phyloP scores from a whole-genome alignment of 208 protist genomes.

The Leishmania turanica region DNA sequence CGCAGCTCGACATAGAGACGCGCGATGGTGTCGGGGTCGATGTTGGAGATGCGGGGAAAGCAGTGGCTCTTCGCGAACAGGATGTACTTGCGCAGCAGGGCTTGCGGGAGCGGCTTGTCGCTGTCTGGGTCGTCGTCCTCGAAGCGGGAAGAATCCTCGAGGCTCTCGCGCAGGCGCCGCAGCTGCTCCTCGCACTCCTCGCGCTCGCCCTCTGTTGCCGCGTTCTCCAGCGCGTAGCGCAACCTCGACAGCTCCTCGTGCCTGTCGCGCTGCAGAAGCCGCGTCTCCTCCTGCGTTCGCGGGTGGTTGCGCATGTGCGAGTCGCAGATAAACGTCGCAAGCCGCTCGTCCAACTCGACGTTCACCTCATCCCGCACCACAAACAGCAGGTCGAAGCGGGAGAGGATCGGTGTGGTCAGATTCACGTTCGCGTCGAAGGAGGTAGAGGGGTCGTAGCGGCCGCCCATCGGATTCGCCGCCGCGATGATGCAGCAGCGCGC shows the following conservation, averaged over 20 bases:
- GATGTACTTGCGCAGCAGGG: constrained; percentile 98
- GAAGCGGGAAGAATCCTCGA: constrained; percentile 37
- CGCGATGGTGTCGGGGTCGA: constrained; percentile 94
- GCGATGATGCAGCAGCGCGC: constrained; percentile 97
- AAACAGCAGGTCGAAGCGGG: constrained; percentile 97
- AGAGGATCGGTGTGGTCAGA: constrained; percentile 99
- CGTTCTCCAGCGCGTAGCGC: constrained; percentile 68
- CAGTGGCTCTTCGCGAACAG: constrained; percentile 95
- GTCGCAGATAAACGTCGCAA: constrained; percentile 97
- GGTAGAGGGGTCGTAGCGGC: constrained; percentile 96
- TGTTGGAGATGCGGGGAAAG: constrained; percentile 91
- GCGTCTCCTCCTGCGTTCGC: constrained; percentile 68
- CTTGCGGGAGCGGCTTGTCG: constrained; percentile 92
- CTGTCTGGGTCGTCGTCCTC: constrained; percentile 89
- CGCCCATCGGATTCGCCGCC: constrained; percentile 98
- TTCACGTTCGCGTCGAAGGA: constrained; percentile 98
- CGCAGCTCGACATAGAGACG: constrained; percentile 98
- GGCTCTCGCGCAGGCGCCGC: constrained; percentile 45
- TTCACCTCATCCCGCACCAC: constrained; percentile 97
- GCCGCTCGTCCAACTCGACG: constrained; percentile 92
- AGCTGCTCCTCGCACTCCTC: constrained; percentile 57
- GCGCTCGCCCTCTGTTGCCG: constrained; percentile 68
- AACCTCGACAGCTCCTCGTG: constrained; percentile 68
- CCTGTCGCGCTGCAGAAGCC: constrained; percentile 46
- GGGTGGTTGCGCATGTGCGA: constrained; percentile 95